Percentiles rank a stretch among this genome's conserved stretches.
These are phyloP conservation scores for Eucalyptus lansdowneana DNA, from an alignment of 345 rosid genomes.

Conservation along the genomic window DNA sequence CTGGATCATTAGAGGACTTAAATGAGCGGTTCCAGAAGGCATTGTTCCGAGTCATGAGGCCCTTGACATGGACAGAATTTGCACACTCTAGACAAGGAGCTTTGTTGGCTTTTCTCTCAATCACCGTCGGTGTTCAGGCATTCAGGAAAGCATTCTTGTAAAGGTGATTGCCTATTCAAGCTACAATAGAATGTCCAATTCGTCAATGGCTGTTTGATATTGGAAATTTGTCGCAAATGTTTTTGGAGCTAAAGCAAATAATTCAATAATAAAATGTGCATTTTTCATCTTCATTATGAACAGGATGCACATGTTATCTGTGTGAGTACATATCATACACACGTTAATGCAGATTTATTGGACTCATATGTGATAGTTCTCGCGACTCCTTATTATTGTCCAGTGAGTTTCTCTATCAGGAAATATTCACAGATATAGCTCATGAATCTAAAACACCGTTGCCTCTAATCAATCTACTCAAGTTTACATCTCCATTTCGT, in stretches of 20 bases:
- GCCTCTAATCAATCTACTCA: not conserved
- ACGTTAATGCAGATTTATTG: not conserved
- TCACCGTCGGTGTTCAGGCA: constrained; percentile 26
- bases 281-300: too few relatives aligned
- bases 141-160: constrained; percentile 4
- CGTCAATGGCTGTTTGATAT: not conserved
- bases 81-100: constrained; percentile 78
- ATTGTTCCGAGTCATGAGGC: constrained; percentile 32
- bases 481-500: not conserved
- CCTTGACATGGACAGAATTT: constrained; percentile 72
- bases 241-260: too few relatives aligned
- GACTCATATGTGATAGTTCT: not conserved
- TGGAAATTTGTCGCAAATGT: not conserved
- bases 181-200: not conserved
- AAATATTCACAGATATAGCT: too few relatives aligned
- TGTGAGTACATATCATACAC: not conserved
- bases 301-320: not conserved
- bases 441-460: not conserved
- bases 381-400: not conserved
- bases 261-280: too few relatives aligned
- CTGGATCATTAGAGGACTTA: constrained; percentile 53
- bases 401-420: not conserved
- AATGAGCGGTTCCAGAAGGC: constrained; percentile 40
- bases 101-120: constrained; percentile 26
- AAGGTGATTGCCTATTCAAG: not conserved